These are phyloP conservation scores for Cenchrus purpureus DNA, from an alignment of 176 grass and related monocot species.

Conservation along the genomic window DNA sequence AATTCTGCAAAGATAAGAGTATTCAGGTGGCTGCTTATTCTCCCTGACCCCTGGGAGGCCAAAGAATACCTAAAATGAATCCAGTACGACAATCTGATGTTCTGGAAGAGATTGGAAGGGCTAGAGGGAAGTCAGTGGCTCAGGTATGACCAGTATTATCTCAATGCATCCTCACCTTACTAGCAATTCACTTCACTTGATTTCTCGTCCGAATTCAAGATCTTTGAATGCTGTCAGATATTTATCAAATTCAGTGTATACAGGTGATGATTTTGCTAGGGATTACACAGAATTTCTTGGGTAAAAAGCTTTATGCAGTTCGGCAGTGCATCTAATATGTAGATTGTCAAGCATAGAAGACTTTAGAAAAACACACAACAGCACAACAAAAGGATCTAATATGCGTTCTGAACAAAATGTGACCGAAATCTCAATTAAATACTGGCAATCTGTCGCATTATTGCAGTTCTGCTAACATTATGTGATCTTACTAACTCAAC, in stretches of 20 bases:
- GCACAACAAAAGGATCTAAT: not conserved
- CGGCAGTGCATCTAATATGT: not conserved
- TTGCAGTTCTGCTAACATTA: not conserved
- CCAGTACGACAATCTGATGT: constrained; percentile 48
- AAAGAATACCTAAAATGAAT: constrained; percentile 37
- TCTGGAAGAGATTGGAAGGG: constrained; percentile 55
- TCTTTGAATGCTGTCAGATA: not conserved
- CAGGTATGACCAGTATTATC: constrained; percentile 46
- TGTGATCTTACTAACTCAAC: not conserved
- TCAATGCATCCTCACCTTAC: not conserved
- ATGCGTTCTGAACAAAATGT: not conserved
- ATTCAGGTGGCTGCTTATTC: constrained; percentile 60
- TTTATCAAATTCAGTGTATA: not conserved
- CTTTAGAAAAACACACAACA: not conserved
- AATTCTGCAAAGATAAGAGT: constrained; percentile 49
- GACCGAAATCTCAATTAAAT: not conserved
- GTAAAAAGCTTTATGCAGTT: not conserved
- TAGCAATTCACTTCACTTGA: not conserved
- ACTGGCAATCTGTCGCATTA: not conserved
- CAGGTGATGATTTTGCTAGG: not conserved
- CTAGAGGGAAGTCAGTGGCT: constrained; percentile 62
- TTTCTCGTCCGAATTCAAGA: not conserved
- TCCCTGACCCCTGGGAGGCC: constrained; percentile 51
- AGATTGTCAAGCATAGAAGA: not conserved
- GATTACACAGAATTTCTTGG: not conserved